A percentile compares a stretch with the other conserved stretches of the same genome.
Conservation (phyloP, 1,284 basidiomycete species). For the Trichosporon sp. region DNA sequence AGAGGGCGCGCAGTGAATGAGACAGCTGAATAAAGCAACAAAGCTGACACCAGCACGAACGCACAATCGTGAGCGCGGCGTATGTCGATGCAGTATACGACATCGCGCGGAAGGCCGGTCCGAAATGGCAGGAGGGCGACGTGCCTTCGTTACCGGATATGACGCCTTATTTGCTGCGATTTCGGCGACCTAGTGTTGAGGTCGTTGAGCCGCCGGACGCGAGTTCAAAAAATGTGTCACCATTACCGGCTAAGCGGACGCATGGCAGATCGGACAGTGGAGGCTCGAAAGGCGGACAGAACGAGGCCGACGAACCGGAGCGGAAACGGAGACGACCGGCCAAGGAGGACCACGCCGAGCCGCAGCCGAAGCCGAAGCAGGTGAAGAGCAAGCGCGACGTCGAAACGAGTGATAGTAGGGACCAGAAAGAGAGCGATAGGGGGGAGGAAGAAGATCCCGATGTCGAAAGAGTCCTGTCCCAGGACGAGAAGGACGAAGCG, state of each 20-base stretch:
- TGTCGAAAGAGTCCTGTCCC: neutral
- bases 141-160: conserved; percentile 17
- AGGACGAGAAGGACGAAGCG: conserved; percentile 6
- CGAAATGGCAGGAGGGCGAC: neutral
- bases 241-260: neutral
- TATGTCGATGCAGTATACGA: conserved; percentile 33
- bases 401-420: no score
- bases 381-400: no score
- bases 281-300: no score
- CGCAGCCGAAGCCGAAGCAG: no score
- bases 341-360: no score
- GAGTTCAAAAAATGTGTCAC: no score
- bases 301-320: no score
- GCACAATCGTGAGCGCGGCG: conserved; percentile 25
- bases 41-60: conserved; percentile 19
- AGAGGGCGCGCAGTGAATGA: no score
- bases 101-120: neutral
- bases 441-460: neutral
- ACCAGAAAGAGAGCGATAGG: neutral
- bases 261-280: no score
- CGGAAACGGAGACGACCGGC: no score
- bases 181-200: conserved; percentile 6
- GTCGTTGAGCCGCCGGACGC: neutral
- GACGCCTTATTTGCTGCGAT: conserved; percentile 18
- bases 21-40: no score